Base-by-base conservation (phyloP, 1,284 basidiomycete species). In the Ustilago curta region DNA sequence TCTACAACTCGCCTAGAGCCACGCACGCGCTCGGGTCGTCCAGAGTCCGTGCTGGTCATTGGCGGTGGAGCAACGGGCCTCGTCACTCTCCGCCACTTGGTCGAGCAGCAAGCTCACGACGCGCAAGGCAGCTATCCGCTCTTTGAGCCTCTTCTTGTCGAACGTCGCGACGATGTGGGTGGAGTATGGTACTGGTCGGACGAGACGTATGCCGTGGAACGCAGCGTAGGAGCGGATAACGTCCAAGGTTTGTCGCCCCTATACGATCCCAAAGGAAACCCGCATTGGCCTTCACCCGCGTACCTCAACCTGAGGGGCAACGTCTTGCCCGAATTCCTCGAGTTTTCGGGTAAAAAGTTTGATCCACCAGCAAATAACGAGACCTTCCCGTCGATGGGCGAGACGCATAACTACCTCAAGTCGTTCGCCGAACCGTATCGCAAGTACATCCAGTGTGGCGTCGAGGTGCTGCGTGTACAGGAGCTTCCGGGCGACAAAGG, bases 181-280 rank as follows among this genome's bases (percentile, higher is more conserved):
- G 79, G 81, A 4, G 81, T 82, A 1, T 82, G 81, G 81, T 74
- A 69, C 59, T 77, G 69, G 73, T 68, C 56, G 23, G 64, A 72
- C 42, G 29, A 50, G 16, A 76, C 72, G 8, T 72, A 74, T 40
- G 45, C 50, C 4, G 53, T 76, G 7, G 77, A 78, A 39, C 57
- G 67, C 8, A 44, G 27, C 11, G 43, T 76, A 21, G 63, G 59
- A 8, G 51, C 64, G 3, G 55, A 65, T 9, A 53, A 54, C 1
- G 56, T 60, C 1, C 75, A 77, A 23, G 62, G 64, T 9, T 40
- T 65, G n/a, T 59, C 56, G 18, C 62, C 70, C 1, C 1, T 76
- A 8, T 59, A 66, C 19, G 74, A 76, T 52, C 63, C 51, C 6
- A 54, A 53, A 19, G 73, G 74, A 8, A 51, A 51, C 14, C 78